Conservation (phyloP, 306 rosid genomes). For the Rosa chinensis region DNA sequence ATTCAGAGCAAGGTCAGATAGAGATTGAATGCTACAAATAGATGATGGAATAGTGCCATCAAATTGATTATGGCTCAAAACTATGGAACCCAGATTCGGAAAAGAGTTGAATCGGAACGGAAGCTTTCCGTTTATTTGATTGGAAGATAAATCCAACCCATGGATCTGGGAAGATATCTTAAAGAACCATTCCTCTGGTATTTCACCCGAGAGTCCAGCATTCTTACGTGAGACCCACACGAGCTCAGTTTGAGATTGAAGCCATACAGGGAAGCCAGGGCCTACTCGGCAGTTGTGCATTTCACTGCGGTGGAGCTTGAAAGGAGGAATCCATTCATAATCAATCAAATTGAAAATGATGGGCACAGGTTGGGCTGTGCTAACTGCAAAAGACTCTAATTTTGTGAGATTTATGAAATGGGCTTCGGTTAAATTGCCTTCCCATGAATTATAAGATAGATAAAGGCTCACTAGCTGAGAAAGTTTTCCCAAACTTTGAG, state of each 20-base stretch:
- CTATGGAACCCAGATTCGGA: rapidly evolving
- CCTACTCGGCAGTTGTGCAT: neutral
- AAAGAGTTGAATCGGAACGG: neutral
- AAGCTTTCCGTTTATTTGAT: neutral
- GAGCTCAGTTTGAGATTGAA: neutral
- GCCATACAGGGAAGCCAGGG: neutral
- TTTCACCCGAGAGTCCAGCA: neutral
- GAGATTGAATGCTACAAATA: neutral
- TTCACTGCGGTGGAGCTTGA: neutral
- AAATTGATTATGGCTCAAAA: neutral
- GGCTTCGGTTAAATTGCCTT: slow-evolving; percentile 10
- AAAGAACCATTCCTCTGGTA: neutral
- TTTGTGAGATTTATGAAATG: slow-evolving; percentile 19
- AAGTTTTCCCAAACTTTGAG: slow-evolving; percentile 27
- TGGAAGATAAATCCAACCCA: neutral
- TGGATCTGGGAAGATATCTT: neutral
- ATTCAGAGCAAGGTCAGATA: rapidly evolving
- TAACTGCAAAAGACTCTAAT: neutral
- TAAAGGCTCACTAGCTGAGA: neutral
- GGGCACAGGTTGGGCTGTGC: neutral
- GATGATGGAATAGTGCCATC: neutral
- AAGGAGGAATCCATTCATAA: slow-evolving; percentile 20
- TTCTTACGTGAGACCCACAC: neutral
- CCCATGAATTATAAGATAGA: neutral
- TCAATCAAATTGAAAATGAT: neutral